Base-by-base conservation (phyloP, 495 filamentous ascomycete species). In the Penicillium cinerascens region DNA sequence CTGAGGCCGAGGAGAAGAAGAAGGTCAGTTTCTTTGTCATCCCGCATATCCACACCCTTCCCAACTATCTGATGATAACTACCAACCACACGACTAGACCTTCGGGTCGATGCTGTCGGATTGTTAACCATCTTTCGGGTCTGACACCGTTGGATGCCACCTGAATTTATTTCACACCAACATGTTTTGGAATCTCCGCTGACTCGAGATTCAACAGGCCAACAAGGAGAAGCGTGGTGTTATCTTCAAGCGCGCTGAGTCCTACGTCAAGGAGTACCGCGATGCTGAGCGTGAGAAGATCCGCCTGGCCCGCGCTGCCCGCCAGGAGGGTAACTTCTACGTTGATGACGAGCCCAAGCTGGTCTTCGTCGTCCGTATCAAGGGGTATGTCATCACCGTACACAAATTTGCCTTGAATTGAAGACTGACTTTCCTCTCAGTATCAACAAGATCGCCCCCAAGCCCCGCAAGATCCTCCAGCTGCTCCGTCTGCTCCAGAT, bases 391-490 rank as follows among this genome's bases (percentile, higher is more conserved):
- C n/a, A 4, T 7, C 20, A 23, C 16, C 18, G 5, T 1, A 1
- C 15, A 44, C 15, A 4, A 3, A 5, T 22, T 35, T 1, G n/a
- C 33, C 0, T 41, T 11, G 49, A 63, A 39, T 57, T 21, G 38
- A 55, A 46, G 4, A 16, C 47, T 71, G 56, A 69, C 55, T 5
- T 25, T 5, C 6, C 17, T 22, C 9, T 38, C 49, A 87, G 93
- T 95, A 98, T 98, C 91, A 97, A 97, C 87, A 97, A 98, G 87
- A 97, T 98, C 63, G 84, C 93, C 71, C 93, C 93, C 68, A 97
- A 98, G 87, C 95, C 95, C 76, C 91, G 95, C 81, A 97, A 98
- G 87, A 97, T 96, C 69, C 85, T 98, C 58, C 93, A 97, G 78
- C 88, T 98, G 40, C 91, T 98, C 71, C 92, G 93, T 79, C 88